Evolutionary conservation across 73 alveolate species (phyloP).

Genomic region (Paraurostyla sp.): DNA sequence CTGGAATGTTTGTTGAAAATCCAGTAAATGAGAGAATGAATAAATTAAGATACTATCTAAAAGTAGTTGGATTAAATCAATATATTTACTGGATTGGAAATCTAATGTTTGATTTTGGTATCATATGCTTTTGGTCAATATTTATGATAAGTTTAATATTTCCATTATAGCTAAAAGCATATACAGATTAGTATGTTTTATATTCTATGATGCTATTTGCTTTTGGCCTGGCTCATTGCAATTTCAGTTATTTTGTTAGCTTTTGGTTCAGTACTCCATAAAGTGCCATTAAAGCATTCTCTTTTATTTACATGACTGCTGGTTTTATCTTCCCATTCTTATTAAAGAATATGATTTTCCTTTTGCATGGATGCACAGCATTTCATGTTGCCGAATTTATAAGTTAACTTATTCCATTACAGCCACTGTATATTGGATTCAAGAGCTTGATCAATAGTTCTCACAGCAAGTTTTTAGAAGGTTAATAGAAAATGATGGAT

Average conservation of each 20-base stretch:
- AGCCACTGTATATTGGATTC: constrained; percentile 43
- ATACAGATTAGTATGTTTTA: neutral
- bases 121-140: constrained; percentile 5
- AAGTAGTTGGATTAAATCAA: constrained; percentile 40
- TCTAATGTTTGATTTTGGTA: constrained; percentile 30
- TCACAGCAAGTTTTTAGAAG: neutral
- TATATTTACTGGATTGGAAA: constrained; percentile 54
- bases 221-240: constrained; percentile 34
- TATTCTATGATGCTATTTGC: neutral
- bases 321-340: constrained; percentile 40
- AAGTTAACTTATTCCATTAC: neutral
- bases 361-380: neutral
- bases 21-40: constrained; percentile 46
- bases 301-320: constrained; percentile 39
- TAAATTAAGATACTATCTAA: constrained; percentile 45
- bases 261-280: neutral
- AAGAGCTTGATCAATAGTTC: neutral
- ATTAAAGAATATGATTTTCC: neutral
- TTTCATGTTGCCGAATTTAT: constrained; percentile 2
- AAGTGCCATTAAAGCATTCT: constrained; percentile 20
- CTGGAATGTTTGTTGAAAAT: constrained; percentile 57
- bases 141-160: neutral
- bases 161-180: constrained; percentile 12
- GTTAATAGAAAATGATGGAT: neutral
- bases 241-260: constrained; percentile 32